Evolutionary conservation across 2,329 filamentous ascomycete species (phyloP).

Genomic region (Emergomyces pasteurianus): DNA sequence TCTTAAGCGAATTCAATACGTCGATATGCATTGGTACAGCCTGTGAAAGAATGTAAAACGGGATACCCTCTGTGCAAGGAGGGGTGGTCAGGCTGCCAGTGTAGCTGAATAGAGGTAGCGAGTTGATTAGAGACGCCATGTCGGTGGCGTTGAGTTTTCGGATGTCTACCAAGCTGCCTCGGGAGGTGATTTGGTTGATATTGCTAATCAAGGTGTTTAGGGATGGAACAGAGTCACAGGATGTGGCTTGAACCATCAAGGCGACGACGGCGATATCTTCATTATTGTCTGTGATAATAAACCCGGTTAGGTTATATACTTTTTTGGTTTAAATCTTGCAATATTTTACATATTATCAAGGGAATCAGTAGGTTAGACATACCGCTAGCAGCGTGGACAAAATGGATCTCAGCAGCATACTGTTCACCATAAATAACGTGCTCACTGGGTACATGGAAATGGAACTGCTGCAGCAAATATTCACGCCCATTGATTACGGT

Average conservation of each 20-base stretch:
- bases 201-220: conserved; percentile 39
- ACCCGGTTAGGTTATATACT: not conserved
- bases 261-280: conserved; percentile 29
- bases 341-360: not conserved
- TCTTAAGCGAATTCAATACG: conserved; percentile 40
- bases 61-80: conserved; percentile 47
- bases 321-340: not conserved
- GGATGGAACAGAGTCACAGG: conserved; percentile 26
- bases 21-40: conserved; percentile 36
- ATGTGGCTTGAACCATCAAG: conserved; percentile 32
- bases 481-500: conserved; percentile 29
- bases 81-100: conserved; percentile 50
- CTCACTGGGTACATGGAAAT: conserved; percentile 51
- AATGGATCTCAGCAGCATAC: conserved; percentile 45
- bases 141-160: conserved; percentile 33
- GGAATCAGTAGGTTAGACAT: conserved; percentile 10
- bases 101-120: conserved; percentile 39
- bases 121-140: conserved; percentile 28
- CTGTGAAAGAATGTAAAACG: conserved; percentile 39
- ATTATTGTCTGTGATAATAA: conserved; percentile 20
- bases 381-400: conserved; percentile 44
- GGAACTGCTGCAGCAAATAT: conserved; percentile 43
- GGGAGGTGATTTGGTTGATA: conserved; percentile 27
- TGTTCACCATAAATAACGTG: conserved; percentile 41
- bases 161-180: conserved; percentile 30